Conservation (phyloP, 352 stramenopile genomes). For the Pythium brassicae region DNA sequence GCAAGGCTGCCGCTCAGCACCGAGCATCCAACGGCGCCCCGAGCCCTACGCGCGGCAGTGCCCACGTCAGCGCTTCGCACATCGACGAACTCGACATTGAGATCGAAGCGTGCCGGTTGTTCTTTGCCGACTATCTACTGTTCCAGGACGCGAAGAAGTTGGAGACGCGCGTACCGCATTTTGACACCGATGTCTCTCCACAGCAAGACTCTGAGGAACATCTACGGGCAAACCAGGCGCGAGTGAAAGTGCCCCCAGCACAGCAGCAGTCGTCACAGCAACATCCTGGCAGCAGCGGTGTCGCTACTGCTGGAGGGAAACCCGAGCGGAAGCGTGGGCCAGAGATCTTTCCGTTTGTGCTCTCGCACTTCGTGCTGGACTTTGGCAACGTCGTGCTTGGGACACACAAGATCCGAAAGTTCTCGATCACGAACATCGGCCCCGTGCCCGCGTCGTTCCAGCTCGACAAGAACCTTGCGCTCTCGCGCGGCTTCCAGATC, state of each 20-base stretch:
- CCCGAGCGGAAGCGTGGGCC: conserved; percentile 20
- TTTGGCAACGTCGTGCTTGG: conserved; percentile 94
- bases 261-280: not conserved
- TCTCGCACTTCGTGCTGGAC: conserved; percentile 90
- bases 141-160: conserved; percentile 37
- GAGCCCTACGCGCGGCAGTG: conserved; percentile 17
- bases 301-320: conserved; percentile 6
- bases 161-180: not conserved
- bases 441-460: conserved; percentile 83
- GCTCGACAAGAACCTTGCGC: conserved; percentile 90
- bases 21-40: conserved; percentile 10
- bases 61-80: conserved; percentile 8
- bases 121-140: conserved; percentile 84
- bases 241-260: not conserved
- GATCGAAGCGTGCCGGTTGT: conserved; percentile 77
- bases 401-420: conserved; percentile 89
- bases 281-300: conserved; percentile 6
- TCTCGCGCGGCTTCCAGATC: conserved; percentile 84
- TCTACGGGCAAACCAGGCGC: not conserved
- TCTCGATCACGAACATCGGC: conserved; percentile 91
- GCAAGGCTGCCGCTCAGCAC: conserved; percentile 12
- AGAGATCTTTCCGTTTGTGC: conserved; percentile 67
- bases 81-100: conserved; percentile 79
- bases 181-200: not conserved
- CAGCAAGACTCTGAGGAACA: conserved; percentile 9